Evolutionary conservation across 192 early-diverging fungal species (phyloP).

Genomic region (Mortierella hygrophila): DNA sequence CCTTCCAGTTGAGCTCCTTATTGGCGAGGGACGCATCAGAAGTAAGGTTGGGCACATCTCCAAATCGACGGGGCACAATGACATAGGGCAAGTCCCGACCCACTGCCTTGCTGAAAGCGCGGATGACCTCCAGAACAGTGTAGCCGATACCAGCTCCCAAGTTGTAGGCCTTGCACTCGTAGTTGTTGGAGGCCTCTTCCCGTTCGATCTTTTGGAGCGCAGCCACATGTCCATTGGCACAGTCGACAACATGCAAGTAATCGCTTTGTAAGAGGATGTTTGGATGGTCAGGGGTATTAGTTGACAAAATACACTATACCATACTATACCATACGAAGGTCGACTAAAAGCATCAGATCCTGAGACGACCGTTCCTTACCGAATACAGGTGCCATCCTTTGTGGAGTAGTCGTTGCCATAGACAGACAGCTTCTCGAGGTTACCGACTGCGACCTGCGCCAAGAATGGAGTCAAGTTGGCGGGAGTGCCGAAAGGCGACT

Average conservation of each 20-base stretch:
- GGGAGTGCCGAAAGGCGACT: constrained; percentile 87
- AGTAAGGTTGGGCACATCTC: constrained; percentile 63
- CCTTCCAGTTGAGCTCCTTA: constrained; percentile 64
- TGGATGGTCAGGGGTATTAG: neutral
- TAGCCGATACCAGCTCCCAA: constrained; percentile 93
- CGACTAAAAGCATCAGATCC: neutral
- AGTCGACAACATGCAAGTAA: constrained; percentile 95
- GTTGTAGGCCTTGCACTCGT: constrained; percentile 81
- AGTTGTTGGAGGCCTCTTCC: constrained; percentile 51
- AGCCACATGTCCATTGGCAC: constrained; percentile 89
- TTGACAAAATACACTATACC: neutral
- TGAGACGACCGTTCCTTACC: constrained; percentile 15
- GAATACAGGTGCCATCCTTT: constrained; percentile 83
- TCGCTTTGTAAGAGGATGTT: constrained; percentile 67
- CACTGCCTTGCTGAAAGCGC: constrained; percentile 83
- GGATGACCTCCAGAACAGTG: constrained; percentile 92
- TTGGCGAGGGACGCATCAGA: constrained; percentile 64
- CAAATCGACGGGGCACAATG: constrained; percentile 62
- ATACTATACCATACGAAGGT: neutral
- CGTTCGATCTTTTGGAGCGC: constrained; percentile 83
- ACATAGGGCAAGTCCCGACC: constrained; percentile 84
- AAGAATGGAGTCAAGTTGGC: constrained; percentile 94
- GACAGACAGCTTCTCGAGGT: constrained; percentile 83
- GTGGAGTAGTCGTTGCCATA: constrained; percentile 96
- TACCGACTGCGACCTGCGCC: constrained; percentile 89